Evolutionary conservation across 1,139 yeast species (phyloP).

Genomic region (Scheffersomyces illinoinensis): DNA sequence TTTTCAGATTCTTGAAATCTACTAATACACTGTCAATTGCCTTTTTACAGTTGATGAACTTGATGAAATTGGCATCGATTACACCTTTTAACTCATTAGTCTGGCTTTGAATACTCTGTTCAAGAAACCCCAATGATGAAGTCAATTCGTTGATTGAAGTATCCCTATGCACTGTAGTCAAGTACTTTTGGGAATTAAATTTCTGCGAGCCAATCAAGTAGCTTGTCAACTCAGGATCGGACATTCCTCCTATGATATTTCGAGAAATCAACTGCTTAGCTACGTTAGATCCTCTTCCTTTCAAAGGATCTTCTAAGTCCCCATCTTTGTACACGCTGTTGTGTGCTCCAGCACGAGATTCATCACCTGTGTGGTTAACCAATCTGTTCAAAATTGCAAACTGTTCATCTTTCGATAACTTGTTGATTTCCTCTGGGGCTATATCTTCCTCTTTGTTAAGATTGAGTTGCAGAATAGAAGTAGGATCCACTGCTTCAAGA

Average conservation of each 20-base stretch:
- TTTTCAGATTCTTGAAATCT: slow-evolving; percentile 36
- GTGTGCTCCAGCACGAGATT: neutral
- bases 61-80: slow-evolving; percentile 72
- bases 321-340: slow-evolving; percentile 5
- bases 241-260: slow-evolving; percentile 37
- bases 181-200: slow-evolving; percentile 70
- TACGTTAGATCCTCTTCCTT: slow-evolving; percentile 48
- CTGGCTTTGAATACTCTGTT: slow-evolving; percentile 60
- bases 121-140: slow-evolving; percentile 57
- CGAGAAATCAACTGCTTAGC: slow-evolving; percentile 41
- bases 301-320: slow-evolving; percentile 52
- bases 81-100: slow-evolving; percentile 65
- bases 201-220: slow-evolving; percentile 71
- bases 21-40: slow-evolving; percentile 40
- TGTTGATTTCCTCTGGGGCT: slow-evolving; percentile 26
- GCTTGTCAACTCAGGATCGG: slow-evolving; percentile 46
- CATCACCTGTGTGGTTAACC: slow-evolving; percentile 13
- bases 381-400: slow-evolving; percentile 28
- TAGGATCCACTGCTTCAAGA: slow-evolving; percentile 26
- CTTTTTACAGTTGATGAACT: slow-evolving; percentile 76
- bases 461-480: slow-evolving; percentile 20
- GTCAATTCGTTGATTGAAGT: slow-evolving; percentile 67
- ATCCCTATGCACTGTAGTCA: slow-evolving; percentile 68
- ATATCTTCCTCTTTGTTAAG: slow-evolving; percentile 15
- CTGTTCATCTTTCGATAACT: slow-evolving; percentile 29